Percentiles rank a stretch among this genome's conserved stretches.
These are phyloP conservation scores for Gnaphalium uliginosum DNA, from an alignment of 129 eudicot species.

Conservation along the genomic window DNA sequence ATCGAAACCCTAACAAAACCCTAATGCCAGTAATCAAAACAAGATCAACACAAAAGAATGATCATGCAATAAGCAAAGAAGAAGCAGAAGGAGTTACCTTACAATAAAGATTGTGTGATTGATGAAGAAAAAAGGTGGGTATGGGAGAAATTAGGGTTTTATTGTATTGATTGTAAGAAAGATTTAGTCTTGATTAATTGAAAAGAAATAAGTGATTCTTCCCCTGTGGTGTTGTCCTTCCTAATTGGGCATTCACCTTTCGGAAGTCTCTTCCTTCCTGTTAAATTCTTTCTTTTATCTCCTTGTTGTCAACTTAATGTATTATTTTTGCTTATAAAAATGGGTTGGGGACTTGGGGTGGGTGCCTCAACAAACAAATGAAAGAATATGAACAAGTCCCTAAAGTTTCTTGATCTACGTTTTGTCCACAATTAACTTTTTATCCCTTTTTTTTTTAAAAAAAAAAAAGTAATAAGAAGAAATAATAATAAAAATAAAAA, in stretches of 20 bases:
- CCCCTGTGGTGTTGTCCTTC: slow-evolving; percentile 17
- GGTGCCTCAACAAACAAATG: not conserved
- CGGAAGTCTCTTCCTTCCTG: not conserved
- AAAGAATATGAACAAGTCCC: too few relatives aligned
- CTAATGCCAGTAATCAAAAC: slow-evolving; percentile 17
- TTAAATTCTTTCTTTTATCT: not conserved
- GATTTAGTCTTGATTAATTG: slow-evolving; percentile 25
- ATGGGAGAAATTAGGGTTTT: slow-evolving; percentile 16
- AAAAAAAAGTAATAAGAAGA: too few relatives aligned
- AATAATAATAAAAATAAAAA: too few relatives aligned
- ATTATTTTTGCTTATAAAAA: too few relatives aligned
- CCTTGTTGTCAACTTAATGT: not conserved
- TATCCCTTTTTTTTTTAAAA: too few relatives aligned
- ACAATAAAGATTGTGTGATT: slow-evolving; percentile 3
- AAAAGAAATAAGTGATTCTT: slow-evolving; percentile 12
- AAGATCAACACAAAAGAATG: not conserved
- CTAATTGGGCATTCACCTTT: slow-evolving; percentile 14
- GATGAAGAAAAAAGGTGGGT: slow-evolving; percentile 8
- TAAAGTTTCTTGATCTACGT: not conserved
- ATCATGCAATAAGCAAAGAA: not conserved
- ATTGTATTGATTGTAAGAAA: slow-evolving; percentile 16
- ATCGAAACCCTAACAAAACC: slow-evolving; percentile 24
- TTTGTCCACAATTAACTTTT: not conserved
- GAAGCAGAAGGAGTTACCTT: slow-evolving; percentile 21
- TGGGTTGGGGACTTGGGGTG: too few relatives aligned